Conservation (phyloP, 345 rosid species). For the Conringia planisiliqua region DNA sequence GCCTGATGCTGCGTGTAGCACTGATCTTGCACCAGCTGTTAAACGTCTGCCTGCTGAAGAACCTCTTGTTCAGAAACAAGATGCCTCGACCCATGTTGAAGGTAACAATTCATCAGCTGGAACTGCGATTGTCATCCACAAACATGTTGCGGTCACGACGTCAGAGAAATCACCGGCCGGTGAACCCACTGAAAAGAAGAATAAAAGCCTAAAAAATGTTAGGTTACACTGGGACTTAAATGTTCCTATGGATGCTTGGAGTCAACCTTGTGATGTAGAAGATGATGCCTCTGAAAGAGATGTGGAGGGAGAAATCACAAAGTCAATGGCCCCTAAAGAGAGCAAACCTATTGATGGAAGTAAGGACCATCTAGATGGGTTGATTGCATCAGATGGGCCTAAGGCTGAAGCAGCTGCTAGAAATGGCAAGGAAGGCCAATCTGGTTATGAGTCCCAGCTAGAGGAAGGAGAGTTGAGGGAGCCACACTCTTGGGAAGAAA, state of each 20-base stretch:
- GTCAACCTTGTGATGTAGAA: slow-evolving; percentile 35
- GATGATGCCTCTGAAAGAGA: slow-evolving; percentile 14
- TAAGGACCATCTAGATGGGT: not conserved
- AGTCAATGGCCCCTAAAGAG: not conserved
- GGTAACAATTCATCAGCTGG: too few relatives aligned
- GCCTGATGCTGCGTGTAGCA: slow-evolving; percentile 47
- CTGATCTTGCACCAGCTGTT: slow-evolving; percentile 20
- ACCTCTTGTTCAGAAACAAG: not conserved
- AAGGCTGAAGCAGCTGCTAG: slow-evolving; percentile 4
- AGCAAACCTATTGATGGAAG: not conserved
- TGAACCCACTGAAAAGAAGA: slow-evolving; percentile 11
- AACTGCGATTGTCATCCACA: too few relatives aligned
- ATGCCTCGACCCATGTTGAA: too few relatives aligned
- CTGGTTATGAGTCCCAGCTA: slow-evolving; percentile 56
- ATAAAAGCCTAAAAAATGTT: slow-evolving; percentile 15
- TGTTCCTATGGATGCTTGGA: slow-evolving; percentile 52
- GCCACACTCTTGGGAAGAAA: slow-evolving; percentile 43
- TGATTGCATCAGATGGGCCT: slow-evolving; percentile 27
- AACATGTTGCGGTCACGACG: too few relatives aligned
- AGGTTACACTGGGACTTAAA: slow-evolving; percentile 52
- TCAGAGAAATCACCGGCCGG: slow-evolving; percentile 12
- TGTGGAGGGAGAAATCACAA: slow-evolving; percentile 1
- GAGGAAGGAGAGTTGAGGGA: slow-evolving; percentile 72
- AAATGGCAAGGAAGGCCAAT: slow-evolving; percentile 34
- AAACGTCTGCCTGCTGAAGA: not conserved